Evolutionary conservation across 2,329 filamentous ascomycete genomes (phyloP).

Genomic region (Purpureocillium lavendulum): DNA sequence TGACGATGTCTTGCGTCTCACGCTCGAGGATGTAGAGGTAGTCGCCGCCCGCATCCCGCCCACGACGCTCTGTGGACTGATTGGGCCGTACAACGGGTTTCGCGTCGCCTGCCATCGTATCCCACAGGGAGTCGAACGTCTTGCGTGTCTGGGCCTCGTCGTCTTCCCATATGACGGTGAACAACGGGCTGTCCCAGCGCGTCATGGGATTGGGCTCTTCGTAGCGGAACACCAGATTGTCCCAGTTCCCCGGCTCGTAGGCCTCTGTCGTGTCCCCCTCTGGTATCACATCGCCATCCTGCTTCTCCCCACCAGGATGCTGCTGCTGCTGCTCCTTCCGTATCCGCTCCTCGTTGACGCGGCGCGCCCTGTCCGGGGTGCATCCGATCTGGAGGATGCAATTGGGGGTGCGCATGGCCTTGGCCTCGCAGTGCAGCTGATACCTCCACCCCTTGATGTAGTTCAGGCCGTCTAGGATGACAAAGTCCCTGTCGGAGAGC

Average conservation of each 20-base stretch:
- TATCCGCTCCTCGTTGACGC: conserved; percentile 54
- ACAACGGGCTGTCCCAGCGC: conserved; percentile 76
- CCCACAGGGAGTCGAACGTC: conserved; percentile 64
- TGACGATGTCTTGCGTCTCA: conserved; percentile 69
- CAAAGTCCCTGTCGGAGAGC: conserved; percentile 63
- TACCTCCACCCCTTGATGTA: conserved; percentile 90
- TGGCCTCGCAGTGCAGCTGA: conserved; percentile 77
- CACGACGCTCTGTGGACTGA: conserved; percentile 60
- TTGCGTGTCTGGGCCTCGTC: conserved; percentile 45
- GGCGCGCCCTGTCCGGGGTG: conserved; percentile 38
- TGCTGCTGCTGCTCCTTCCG: conserved; percentile 8
- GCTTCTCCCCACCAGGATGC: conserved; percentile 4
- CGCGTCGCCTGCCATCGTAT: conserved; percentile 56
- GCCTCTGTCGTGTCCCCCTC: conserved; percentile 23
- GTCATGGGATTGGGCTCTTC: conserved; percentile 83
- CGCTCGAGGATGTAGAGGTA: conserved; percentile 76
- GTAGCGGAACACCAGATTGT: conserved; percentile 73
- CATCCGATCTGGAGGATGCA: conserved; percentile 64
- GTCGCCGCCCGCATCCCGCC: conserved; percentile 57
- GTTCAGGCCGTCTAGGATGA: conserved; percentile 72
- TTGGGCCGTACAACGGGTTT: conserved; percentile 64
- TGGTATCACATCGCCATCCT: not conserved
- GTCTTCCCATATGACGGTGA: conserved; percentile 72
- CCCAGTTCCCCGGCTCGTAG: conserved; percentile 56
- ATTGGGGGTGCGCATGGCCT: conserved; percentile 66